A percentile compares a stretch with the other conserved stretches of the same genome.
Conservation (phyloP, 2,329 filamentous ascomycete species). For the Atkinsonella hypoxylon region DNA sequence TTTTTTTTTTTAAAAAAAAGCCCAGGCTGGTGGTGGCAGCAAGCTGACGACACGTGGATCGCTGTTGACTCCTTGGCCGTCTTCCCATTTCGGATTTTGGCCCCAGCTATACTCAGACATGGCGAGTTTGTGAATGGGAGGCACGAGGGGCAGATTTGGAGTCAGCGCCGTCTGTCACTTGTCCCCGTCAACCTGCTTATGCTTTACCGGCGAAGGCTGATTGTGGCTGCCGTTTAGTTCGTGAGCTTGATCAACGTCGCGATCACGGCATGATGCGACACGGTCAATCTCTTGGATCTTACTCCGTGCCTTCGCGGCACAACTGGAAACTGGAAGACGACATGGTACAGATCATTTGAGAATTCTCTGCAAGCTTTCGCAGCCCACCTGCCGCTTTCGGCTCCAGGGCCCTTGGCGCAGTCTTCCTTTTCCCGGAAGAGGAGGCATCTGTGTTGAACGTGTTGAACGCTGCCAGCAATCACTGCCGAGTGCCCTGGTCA, state of each 20-base stretch:
- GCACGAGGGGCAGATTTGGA: background rate
- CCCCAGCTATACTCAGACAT: background rate
- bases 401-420: constrained; percentile 2
- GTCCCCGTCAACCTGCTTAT: background rate
- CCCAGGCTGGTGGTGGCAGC: background rate
- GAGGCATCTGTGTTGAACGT: background rate
- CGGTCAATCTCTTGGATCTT: too few relatives aligned
- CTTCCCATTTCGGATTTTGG: background rate
- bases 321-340: background rate
- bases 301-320: background rate
- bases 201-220: background rate
- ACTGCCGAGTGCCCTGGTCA: background rate
- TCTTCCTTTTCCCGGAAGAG: background rate
- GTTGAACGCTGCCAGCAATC: background rate
- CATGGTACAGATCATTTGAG: background rate
- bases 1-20: too few relatives aligned
- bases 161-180: background rate
- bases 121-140: too few relatives aligned
- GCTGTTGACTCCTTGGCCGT: background rate
- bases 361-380: background rate
- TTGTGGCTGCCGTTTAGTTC: constrained; percentile 1
- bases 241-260: background rate
- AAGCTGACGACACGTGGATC: background rate
- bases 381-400: constrained; percentile 4
- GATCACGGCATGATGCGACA: background rate